A percentile compares a stretch with the other conserved stretches of the same genome.
phyloP scores from a whole-genome alignment of 2,329 filamentous ascomycete genomes.

The Ophiostoma tasmaniense region DNA sequence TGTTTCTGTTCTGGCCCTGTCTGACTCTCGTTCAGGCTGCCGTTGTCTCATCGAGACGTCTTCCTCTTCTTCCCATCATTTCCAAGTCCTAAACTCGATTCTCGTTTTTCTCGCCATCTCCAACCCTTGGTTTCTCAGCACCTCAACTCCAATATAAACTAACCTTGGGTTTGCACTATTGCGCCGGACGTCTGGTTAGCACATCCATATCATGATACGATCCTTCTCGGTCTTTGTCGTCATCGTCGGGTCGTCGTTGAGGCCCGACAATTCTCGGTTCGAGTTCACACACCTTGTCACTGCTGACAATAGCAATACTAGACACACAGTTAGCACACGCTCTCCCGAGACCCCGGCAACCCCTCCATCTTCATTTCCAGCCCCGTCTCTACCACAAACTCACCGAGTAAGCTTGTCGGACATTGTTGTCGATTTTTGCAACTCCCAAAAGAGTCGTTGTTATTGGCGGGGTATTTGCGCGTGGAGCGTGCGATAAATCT shows the following conservation, averaged over 20 bases:
- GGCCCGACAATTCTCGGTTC: background rate
- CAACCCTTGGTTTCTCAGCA: too few species aligned
- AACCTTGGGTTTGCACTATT: constrained; percentile 81
- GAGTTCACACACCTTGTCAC: constrained; percentile 66
- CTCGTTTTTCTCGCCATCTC: background rate
- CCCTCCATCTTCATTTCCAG: background rate
- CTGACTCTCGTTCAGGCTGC: background rate
- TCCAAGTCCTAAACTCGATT: background rate
- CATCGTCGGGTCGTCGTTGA: background rate
- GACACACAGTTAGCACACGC: constrained; percentile 24
- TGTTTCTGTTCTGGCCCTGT: background rate
- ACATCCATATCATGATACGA: constrained; percentile 15
- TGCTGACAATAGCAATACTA: constrained; percentile 98
- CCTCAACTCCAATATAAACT: constrained; percentile 12
- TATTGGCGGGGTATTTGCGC: constrained; percentile 16
- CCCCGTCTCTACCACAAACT: constrained; percentile 26
- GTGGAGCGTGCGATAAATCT: background rate
- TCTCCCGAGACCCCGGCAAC: too few species aligned
- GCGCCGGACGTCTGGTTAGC: constrained; percentile 27
- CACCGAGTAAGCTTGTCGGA: constrained; percentile 65
- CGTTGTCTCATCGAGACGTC: too few species aligned
- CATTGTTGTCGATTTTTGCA: constrained; percentile 13
- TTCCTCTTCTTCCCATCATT: background rate
- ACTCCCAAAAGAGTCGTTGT: constrained; percentile 1
- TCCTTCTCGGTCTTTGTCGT: too few species aligned